Base-by-base conservation (phyloP, 2,329 filamentous ascomycete genomes). In the Aspergillus puulaauensis region DNA sequence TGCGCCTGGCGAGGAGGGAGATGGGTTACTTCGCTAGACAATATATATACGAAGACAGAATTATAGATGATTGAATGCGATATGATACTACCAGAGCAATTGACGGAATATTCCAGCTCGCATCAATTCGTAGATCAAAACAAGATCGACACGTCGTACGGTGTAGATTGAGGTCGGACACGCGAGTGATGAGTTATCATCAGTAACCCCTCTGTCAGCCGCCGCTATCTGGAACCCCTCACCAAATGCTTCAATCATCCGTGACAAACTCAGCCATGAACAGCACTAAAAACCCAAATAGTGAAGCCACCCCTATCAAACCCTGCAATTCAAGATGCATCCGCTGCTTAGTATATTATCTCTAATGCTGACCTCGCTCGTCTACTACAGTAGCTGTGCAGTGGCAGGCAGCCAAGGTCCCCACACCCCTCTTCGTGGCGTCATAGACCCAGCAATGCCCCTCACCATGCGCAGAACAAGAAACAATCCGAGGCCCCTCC, bases 1-100 rank as follows among this genome's bases (percentile, higher is more conserved):
- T 15, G 27, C 71, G 14, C 59, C 52, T 0, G 64, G 61, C 2
- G 62, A 70, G 33, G 71, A 73, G 46, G 71, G 65, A 1, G 69
- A 73, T 52, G 65, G 70, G 0, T 61, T 73, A 21, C 54, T 73
- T 1, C 52, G 62, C 35, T 12, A 44, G 12, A 9, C 35, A 39
- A 19, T 9, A 31, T 31, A 11, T 31, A 31, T 31, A 31, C 9
- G 27, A 31, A 8, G 27, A 9, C 11, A 31, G 27, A 31, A 31
- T 31, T 31, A 11, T 31, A 31, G 27, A 31, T 31, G 27, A 31
- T 3, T 31, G 27, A 31, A 31, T 31, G 27, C 27, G 27, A 31
- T 11, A 31, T 31, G 27, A 31, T 11, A 31, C 27, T 11, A 31
- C 9, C 9, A 11, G 9, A 31, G 27, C 27, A 31, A 11, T 31